Conservation (phyloP, 352 stramenopile genomes). For the Pythium volutum region DNA sequence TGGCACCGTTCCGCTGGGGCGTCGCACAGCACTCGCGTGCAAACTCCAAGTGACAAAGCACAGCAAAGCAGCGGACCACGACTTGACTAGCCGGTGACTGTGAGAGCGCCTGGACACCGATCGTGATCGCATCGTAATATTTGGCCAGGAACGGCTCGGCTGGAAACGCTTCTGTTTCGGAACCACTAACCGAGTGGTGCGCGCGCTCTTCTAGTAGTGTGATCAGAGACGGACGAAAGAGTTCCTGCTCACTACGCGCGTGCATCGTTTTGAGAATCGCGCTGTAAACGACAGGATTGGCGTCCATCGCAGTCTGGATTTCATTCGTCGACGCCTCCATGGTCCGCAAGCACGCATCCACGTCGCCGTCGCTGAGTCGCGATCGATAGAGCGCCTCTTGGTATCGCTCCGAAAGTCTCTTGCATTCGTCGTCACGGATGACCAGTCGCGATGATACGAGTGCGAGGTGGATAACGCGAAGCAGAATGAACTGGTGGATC, state of each 20-base stretch:
- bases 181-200: not conserved
- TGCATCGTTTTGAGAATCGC: constrained; percentile 2
- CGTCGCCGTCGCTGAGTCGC: not conserved
- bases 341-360: not conserved
- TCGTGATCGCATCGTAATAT: constrained; percentile 9
- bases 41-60: constrained; percentile 43
- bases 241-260: not conserved
- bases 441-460: constrained; percentile 5
- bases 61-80: constrained; percentile 6
- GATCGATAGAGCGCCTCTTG: constrained; percentile 10
- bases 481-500: constrained; percentile 14
- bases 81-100: constrained; percentile 1
- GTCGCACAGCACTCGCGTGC: constrained; percentile 38
- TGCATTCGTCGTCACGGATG: not conserved
- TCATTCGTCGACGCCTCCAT: not conserved
- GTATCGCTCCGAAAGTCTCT: not conserved
- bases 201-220: not conserved
- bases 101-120: not conserved
- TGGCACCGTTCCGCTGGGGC: constrained; percentile 28
- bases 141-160: not conserved
- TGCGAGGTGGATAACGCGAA: constrained; percentile 5
- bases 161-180: not conserved
- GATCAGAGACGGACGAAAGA: constrained; percentile 9
- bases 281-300: not conserved
- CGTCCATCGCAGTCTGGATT: not conserved